Percentiles rank a stretch among this genome's conserved stretches.
Conservation (phyloP, 75 land plant species). For the Pseudotsuga menziesii region DNA sequence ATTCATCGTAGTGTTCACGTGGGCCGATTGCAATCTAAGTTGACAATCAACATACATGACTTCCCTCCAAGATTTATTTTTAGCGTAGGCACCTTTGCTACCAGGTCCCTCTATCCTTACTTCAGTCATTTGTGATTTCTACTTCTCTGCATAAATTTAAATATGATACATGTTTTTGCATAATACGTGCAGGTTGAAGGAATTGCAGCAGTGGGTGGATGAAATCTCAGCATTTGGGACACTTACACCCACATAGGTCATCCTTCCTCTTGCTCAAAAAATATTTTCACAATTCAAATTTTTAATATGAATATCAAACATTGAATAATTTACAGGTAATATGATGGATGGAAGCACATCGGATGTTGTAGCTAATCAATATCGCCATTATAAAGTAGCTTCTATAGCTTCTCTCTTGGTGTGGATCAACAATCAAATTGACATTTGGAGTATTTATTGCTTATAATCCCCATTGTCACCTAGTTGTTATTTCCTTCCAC, state of each 20-base stretch:
- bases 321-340: constrained; percentile 18
- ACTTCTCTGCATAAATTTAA: too few relatives aligned
- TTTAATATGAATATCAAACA: not conserved
- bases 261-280: not conserved
- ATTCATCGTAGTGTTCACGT: not conserved
- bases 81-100: constrained; percentile 59
- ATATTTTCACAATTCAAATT: not conserved
- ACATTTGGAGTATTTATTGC: too few relatives aligned
- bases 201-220: constrained; percentile 60
- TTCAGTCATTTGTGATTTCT: too few relatives aligned
- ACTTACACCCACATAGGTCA: constrained; percentile 45
- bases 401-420: not conserved
- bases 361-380: constrained; percentile 58
- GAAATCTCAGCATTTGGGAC: constrained; percentile 81
- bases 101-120: constrained; percentile 29
- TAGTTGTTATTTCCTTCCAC: constrained; percentile 13
- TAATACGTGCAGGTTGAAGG: constrained; percentile 56
- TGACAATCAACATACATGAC: constrained; percentile 19
- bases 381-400: constrained; percentile 73
- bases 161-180: not conserved
- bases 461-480: too few relatives aligned
- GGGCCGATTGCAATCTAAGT: too few relatives aligned
- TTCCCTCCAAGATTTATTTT: constrained; percentile 53
- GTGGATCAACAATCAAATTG: too few relatives aligned
- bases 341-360: constrained; percentile 31